Base-by-base conservation (phyloP, 1,139 yeast species). In the Trichomonascaceae sp. region DNA sequence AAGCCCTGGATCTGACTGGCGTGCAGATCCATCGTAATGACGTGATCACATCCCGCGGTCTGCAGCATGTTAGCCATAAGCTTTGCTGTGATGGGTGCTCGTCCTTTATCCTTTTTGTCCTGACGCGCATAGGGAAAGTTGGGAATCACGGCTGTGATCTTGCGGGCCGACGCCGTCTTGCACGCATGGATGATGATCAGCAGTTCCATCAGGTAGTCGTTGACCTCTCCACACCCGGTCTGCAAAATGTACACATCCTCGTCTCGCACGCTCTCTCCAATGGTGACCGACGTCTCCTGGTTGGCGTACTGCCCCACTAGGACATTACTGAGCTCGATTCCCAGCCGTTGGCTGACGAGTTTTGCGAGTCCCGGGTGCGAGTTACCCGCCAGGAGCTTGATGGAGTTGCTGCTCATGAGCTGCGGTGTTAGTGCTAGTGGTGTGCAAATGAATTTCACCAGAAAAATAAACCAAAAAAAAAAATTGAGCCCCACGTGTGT, bases 1-100 rank as follows among this genome's bases (percentile, higher is more conserved):
- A 89, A 89, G n/a, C 98, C 98, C 62, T 89, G 98, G 51, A 89
- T 89, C 58, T 89, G 98, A n/a, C 94, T 78, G n/a, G 97, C 97
- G 52, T 89, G 98, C 48, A 89, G 65, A 55, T 89, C 98, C 95
- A 89, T 81, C 27, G 97, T 87, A 47, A 89, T 87, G 28, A 89
- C 93, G 58, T 89, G 98, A 57, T 85, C 76, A 58, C 96, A 89
- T 5, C 97, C 98, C 5, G 96, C 94, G 3, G 94, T 80, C 35
- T 89, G 82, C 41, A 89, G 66, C 79, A 89, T 74, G 52, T 87
- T 87, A 22, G 98, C 97, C 74, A 87, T 79, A 43, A 87, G 68
- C 58, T 85, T 87, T 34, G 97, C 97, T 8, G 97, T 85, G 47
- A 89, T 89, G 30, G 97, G 97, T 4, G 97, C 97, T 51, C 98